A percentile compares a stretch with the other conserved stretches of the same genome.
phyloP scores from a whole-genome alignment of 1,139 yeast species.

The Geotrichum macrosporum region DNA sequence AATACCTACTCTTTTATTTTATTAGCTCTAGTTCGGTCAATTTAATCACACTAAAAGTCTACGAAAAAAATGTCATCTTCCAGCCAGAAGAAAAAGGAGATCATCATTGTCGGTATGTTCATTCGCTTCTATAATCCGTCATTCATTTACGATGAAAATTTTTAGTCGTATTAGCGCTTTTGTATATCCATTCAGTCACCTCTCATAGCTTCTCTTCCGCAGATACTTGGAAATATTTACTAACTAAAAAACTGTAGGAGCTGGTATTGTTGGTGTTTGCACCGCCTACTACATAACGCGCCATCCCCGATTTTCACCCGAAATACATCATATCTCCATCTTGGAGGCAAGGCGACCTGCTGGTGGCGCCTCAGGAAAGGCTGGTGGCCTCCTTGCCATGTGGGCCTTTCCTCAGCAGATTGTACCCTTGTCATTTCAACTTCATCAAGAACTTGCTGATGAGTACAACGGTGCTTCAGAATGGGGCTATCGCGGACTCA shows the following conservation, averaged over 20 bases:
- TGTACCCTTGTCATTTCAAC: slow-evolving; percentile 78
- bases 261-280: slow-evolving; percentile 94
- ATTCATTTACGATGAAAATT: not conserved
- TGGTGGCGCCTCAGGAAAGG: slow-evolving; percentile 96
- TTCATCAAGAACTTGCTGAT: slow-evolving; percentile 79
- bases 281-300: slow-evolving; percentile 83
- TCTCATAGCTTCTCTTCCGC: no score
- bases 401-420: slow-evolving; percentile 98
- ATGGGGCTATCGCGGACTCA: slow-evolving; percentile 90
- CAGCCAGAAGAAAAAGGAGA: slow-evolving; percentile 35
- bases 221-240: no score
- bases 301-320: slow-evolving; percentile 73
- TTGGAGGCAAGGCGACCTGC: slow-evolving; percentile 90
- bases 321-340: slow-evolving; percentile 75
- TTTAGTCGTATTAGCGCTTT: slow-evolving; percentile 5
- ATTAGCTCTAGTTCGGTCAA: no score
- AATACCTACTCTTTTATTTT: no score
- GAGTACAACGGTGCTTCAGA: slow-evolving; percentile 72
- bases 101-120: slow-evolving; percentile 39
- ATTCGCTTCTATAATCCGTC: not conserved
- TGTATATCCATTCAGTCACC: no score
- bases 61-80: no score
- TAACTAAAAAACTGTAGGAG: no score
- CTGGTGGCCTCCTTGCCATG: slow-evolving; percentile 88
- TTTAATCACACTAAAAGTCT: no score